Evolutionary conservation across 441 rosid species (phyloP).

Genomic region (Brassica hybrid): DNA sequence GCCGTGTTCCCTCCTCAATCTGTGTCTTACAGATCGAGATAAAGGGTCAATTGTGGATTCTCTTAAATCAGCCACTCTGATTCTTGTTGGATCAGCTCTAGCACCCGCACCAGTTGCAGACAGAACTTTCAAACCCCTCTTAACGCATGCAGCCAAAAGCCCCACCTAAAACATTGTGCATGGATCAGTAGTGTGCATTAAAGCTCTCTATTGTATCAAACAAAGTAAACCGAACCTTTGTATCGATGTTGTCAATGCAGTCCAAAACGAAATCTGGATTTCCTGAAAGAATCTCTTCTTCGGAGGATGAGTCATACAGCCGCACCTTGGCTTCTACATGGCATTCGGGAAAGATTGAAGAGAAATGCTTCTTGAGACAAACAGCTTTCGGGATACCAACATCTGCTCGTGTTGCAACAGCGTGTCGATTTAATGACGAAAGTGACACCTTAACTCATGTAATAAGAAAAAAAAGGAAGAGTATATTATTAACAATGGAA

Average conservation of each 20-base stretch:
- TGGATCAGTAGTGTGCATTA: constrained; percentile 1
- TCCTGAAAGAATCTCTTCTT: constrained; percentile 90
- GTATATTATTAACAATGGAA: no score
- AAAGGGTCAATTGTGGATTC: constrained; percentile 93
- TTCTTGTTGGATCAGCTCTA: constrained; percentile 97
- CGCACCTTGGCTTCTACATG: constrained; percentile 76
- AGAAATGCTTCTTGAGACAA: constrained; percentile 93
- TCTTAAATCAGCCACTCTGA: constrained; percentile 87
- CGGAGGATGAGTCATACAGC: constrained; percentile 79
- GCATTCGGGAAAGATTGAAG: constrained; percentile 88
- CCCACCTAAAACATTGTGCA: constrained; percentile 65
- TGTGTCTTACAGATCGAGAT: constrained; percentile 80
- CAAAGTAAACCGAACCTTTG: constrained; percentile 63
- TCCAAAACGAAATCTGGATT: constrained; percentile 94
- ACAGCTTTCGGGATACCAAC: constrained; percentile 89
- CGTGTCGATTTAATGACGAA: constrained; percentile 91
- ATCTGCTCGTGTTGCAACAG: constrained; percentile 96
- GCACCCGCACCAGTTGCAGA: constrained; percentile 99
- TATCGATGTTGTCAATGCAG: constrained; percentile 97
- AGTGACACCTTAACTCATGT: constrained; percentile 76
- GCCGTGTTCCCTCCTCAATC: constrained; percentile 81
- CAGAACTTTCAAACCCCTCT: constrained; percentile 84
- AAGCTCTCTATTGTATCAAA: constrained; percentile 1
- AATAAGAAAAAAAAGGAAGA: constrained; percentile 43
- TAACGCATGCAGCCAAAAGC: constrained; percentile 93